Evolutionary conservation across 2,329 filamentous ascomycete species (phyloP), one percentile per base, ranked within the genome.

Genomic region (Talaromyces sp.): DNA sequence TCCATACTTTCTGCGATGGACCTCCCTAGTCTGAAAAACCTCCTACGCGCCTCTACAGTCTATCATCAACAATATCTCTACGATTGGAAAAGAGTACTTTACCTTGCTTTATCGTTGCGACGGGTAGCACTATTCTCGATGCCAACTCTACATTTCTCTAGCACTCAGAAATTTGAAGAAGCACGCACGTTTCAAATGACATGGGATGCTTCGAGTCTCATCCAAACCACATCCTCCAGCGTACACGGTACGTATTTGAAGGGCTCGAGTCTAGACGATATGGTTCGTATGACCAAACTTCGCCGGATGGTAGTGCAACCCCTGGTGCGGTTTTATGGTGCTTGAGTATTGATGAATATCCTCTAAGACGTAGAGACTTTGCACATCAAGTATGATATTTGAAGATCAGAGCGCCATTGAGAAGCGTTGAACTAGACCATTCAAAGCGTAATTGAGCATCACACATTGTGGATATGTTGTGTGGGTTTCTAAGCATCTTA

Each of bases 311-410:
- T 27, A 27, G 22, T 52, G 6, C 49, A 52, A 31, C 52, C 52
- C 31, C 31, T 57, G 13, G 52, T 57, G 17, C 52, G 19, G 33
- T n/a, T 11, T 13, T 57, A 39, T 39, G 31, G 33, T 37, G 31
- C 22, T 57, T 57, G 52, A 33, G 52, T 31, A 57, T 37, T 57
- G 19, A 37, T 5, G 52, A 57, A 57, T 57, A 37, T 57, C 31
- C 2, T 37, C 10, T 11, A 37, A 57, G 52, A 57, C 13, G 27
- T 31, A 11, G 15, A 57, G 35, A 57, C 31, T n/a, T 39, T 37
- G n/a, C 52, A 33, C 11, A n/a, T 57, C 31, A 19, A 37, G 15
- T 35, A 39, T 43, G 39, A 43, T 43, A 13, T 43, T n/a, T 43
- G 39, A 43, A 43, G 17, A 43, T 43, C 39, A 19, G 52, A 39